These are phyloP conservation scores for Mycocalia duriaeana DNA, from an alignment of 1,284 basidiomycete genomes.

Conservation along the genomic window DNA sequence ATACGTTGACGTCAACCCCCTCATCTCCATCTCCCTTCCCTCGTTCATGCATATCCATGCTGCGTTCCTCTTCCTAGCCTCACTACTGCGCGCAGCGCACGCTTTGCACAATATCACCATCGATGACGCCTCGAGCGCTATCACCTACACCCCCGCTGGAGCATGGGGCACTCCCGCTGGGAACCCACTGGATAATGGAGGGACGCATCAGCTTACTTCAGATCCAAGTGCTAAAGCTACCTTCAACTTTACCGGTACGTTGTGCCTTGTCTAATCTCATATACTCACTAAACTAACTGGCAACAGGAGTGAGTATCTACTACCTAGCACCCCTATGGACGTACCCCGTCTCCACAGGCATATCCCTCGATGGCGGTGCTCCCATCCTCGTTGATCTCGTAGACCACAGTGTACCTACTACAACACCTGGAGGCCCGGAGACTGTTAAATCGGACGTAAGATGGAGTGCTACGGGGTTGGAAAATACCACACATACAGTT, in stretches of 20 bases:
- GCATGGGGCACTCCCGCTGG: constrained; percentile 7
- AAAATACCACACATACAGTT: constrained; percentile 18
- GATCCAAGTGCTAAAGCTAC: constrained; percentile 29
- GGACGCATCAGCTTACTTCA: constrained; percentile 31
- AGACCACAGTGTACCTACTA: constrained; percentile 24
- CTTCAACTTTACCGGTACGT: constrained; percentile 32
- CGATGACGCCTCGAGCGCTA: not conserved
- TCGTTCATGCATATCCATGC: no score
- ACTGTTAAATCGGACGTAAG: constrained; percentile 20
- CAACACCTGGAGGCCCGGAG: constrained; percentile 12
- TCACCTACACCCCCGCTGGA: not conserved
- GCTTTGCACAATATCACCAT: not conserved
- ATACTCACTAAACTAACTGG: not conserved
- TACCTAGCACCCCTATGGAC: constrained; percentile 36
- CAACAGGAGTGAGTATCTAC: constrained; percentile 32
- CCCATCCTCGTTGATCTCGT: constrained; percentile 26
- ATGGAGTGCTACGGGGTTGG: constrained; percentile 17
- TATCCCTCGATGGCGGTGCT: constrained; percentile 28
- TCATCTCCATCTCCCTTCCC: no score
- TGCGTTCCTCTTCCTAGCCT: no score
- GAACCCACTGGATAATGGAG: constrained; percentile 27
- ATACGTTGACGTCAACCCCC: no score
- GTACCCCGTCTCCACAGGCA: constrained; percentile 30
- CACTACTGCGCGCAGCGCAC: no score
- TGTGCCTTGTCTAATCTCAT: not conserved